These are phyloP conservation scores for Neodidymelliopsis sp. DNA, from an alignment of 2,329 filamentous ascomycete species.

Conservation along the genomic window DNA sequence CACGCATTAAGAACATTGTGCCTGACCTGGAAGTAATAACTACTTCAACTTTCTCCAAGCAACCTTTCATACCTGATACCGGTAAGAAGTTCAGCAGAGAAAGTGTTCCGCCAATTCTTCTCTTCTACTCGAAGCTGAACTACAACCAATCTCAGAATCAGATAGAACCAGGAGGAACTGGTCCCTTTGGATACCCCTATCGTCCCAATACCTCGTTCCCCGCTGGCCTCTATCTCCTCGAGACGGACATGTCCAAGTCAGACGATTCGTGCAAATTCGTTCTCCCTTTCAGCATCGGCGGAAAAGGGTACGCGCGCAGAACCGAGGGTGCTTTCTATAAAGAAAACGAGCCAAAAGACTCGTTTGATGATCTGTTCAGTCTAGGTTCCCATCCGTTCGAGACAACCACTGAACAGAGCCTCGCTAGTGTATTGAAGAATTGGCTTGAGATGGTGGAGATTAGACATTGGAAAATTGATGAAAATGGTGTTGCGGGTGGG, in stretches of 20 bases:
- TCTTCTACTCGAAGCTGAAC: slow-evolving; percentile 3
- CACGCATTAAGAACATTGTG: slow-evolving; percentile 3
- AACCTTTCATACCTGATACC: no score
- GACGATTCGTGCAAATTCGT: slow-evolving; percentile 22
- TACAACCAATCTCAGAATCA: neutral
- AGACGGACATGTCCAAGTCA: slow-evolving; percentile 1
- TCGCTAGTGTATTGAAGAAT: slow-evolving; percentile 22
- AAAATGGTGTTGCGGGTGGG: slow-evolving; percentile 23
- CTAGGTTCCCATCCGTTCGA: slow-evolving; percentile 25
- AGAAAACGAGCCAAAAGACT: slow-evolving; percentile 9
- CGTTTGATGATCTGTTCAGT: slow-evolving; percentile 18
- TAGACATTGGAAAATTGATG: slow-evolving; percentile 27
- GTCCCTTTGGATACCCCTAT: slow-evolving; percentile 1
- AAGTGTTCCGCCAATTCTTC: slow-evolving; percentile 11
- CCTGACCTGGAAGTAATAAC: slow-evolving; percentile 1
- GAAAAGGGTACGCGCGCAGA: slow-evolving; percentile 23
- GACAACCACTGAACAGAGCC: slow-evolving; percentile 11
- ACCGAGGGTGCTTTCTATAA: slow-evolving; percentile 25
- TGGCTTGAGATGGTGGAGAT: slow-evolving; percentile 30
- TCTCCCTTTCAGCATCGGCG: slow-evolving; percentile 29
- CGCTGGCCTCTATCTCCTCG: slow-evolving; percentile 25
- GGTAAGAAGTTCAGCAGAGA: no score
- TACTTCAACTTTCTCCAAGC: slow-evolving; percentile 1
- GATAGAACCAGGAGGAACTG: neutral
- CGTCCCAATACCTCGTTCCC: slow-evolving; percentile 11